Evolutionary conservation across 495 filamentous ascomycete genomes (phyloP), one percentile per base, ranked within the genome.

Genomic region (Chaetomidium leptoderma): DNA sequence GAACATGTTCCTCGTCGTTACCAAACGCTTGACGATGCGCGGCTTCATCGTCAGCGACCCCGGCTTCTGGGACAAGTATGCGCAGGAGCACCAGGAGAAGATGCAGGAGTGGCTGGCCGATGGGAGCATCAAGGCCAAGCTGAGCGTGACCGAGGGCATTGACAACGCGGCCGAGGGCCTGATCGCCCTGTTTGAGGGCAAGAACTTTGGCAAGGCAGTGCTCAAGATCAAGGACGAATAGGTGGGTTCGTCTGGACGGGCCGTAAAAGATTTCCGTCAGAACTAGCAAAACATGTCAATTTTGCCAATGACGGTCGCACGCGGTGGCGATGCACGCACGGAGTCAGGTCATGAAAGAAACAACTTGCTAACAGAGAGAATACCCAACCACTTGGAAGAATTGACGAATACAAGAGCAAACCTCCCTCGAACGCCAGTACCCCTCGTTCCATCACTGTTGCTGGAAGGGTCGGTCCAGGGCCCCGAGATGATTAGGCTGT

Each of bases 121-220:
- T 4, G 90, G 90, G 6, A 82, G 82, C 7, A 83, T 96, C 75
- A 90, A 90, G 76, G 81, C 82, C 29, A 81, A 87, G 69, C 76
- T 83, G 53, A 75, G 78, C 66, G 72, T 91, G 57, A 91, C 86
- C 2, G 77, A 85, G 17, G 92, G 92, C 17, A 90, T 96, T 58
- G 92, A 96, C 53, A 88, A 91, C 60, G 86, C 84, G 3, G 74
- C 85, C 24, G 83, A 92, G 51, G 92, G 89, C 10, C 78, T 96
- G 43, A 61, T 96, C n/a, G 90, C 86, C n/a, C 86, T 97, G 77
- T 77, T 96, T 54, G 66, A 86, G 67, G 92, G 92, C 29, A 85
- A 90, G 72, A 97, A 97, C 75, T 88, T 90, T 76, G 92, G 92
- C 59, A 97, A 97, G 78, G 89, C 91, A 32, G 82, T 95, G 23